A percentile compares a stretch with the other conserved stretches of the same genome.
Evolutionary conservation across 2,329 filamentous ascomycete genomes (phyloP).

Genomic region (Zopfia rhizophila): DNA sequence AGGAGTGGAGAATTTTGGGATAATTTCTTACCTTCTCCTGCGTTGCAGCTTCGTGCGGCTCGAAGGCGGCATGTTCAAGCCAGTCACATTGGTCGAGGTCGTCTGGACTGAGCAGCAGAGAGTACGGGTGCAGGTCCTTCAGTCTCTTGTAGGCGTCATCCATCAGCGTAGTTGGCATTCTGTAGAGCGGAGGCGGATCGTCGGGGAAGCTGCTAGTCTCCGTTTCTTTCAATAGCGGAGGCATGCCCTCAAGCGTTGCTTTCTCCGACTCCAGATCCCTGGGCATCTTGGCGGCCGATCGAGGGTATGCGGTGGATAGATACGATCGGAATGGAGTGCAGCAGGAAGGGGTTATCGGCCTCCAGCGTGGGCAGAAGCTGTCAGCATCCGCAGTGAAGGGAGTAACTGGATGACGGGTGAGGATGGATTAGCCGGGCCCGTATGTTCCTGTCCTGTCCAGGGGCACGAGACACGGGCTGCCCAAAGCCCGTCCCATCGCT

Average conservation of each 20-base stretch:
- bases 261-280: constrained; percentile 54
- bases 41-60: constrained; percentile 66
- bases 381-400: constrained; percentile 17
- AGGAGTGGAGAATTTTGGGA: constrained; percentile 12
- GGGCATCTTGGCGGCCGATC: constrained; percentile 51
- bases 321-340: constrained; percentile 4
- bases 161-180: constrained; percentile 29
- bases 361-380: constrained; percentile 7
- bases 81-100: constrained; percentile 71
- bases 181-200: constrained; percentile 35
- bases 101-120: constrained; percentile 75
- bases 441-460: constrained; percentile 29
- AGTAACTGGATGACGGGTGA: constrained; percentile 20
- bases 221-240: constrained; percentile 48
- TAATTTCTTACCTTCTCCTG: constrained; percentile 67
- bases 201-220: constrained; percentile 26
- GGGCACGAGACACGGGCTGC: constrained; percentile 27
- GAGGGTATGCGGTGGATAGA: neutral
- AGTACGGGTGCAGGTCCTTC: constrained; percentile 75
- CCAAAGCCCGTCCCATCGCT: constrained; percentile 9
- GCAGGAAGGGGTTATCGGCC: neutral
- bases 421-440: constrained; percentile 18
- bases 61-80: constrained; percentile 69
- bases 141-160: constrained; percentile 44
- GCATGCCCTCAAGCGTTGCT: constrained; percentile 48